Evolutionary conservation across 1,284 basidiomycete species (phyloP).

Genomic region (Ustilago vetiveriae): DNA sequence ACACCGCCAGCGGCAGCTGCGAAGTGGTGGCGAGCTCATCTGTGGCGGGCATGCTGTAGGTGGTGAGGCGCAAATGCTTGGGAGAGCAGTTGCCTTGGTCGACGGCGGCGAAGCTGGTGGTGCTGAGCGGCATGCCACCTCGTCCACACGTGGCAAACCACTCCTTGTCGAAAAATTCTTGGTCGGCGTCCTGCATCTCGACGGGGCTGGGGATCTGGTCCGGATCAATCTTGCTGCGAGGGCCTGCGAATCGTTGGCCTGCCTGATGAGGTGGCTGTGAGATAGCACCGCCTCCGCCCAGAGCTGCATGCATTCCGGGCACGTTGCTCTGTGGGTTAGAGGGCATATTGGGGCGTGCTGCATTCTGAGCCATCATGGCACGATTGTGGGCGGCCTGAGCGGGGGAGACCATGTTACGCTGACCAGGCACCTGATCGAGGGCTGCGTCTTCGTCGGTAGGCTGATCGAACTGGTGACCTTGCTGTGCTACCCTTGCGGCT

Average conservation of each 20-base stretch:
- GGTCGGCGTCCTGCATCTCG: slow-evolving; percentile 83
- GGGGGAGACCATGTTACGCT: slow-evolving; percentile 59
- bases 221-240: slow-evolving; percentile 84
- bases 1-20: slow-evolving; percentile 79
- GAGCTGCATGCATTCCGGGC: slow-evolving; percentile 38
- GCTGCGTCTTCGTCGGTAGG: slow-evolving; percentile 44
- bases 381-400: slow-evolving; percentile 61
- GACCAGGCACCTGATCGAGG: slow-evolving; percentile 64
- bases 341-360: slow-evolving; percentile 27
- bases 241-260: slow-evolving; percentile 70
- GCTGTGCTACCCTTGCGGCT: slow-evolving; percentile 53
- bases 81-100: slow-evolving; percentile 87
- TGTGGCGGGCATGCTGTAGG: slow-evolving; percentile 80
- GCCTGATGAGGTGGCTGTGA: slow-evolving; percentile 69
- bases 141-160: slow-evolving; percentile 79
- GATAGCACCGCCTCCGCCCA: slow-evolving; percentile 33
- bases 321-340: slow-evolving; percentile 37
- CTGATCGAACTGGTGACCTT: slow-evolving; percentile 37
- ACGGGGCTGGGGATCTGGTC: slow-evolving; percentile 91
- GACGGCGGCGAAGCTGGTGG: slow-evolving; percentile 85
- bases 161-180: slow-evolving; percentile 81
- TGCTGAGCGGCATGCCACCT: slow-evolving; percentile 78
- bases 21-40: slow-evolving; percentile 83
- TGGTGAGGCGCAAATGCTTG: slow-evolving; percentile 75
- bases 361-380: slow-evolving; percentile 42